Conservation (phyloP, 176 grass and related monocot species). For the Oryza glaberrima region DNA sequence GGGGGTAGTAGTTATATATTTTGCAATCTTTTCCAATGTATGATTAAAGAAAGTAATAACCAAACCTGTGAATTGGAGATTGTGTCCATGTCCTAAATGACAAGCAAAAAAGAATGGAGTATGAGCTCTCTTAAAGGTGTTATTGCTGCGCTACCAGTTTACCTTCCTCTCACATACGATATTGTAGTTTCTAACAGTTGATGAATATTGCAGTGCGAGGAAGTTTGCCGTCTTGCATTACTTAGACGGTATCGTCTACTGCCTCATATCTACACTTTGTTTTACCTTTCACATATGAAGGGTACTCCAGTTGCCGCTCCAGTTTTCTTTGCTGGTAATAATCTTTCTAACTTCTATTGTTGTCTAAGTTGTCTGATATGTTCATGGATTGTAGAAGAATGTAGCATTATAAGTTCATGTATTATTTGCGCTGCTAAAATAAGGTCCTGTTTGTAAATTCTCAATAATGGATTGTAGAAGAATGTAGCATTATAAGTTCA, state of each 20-base stretch:
- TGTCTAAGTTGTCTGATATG: slow-evolving; percentile 27
- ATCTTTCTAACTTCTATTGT: slow-evolving; percentile 20
- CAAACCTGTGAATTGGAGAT: no score
- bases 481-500: neutral
- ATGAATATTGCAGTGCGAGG: slow-evolving; percentile 71
- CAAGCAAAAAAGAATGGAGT: neutral
- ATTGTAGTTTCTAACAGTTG: slow-evolving; percentile 16
- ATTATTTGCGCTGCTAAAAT: neutral
- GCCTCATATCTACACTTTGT: slow-evolving; percentile 90
- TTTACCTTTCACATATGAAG: slow-evolving; percentile 82
- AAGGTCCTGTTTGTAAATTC: neutral
- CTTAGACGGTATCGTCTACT: slow-evolving; percentile 80
- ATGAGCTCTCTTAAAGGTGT: neutral
- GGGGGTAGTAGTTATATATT: no score
- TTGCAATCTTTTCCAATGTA: no score
- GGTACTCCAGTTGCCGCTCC: slow-evolving; percentile 77
- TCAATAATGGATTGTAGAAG: slow-evolving; percentile 13
- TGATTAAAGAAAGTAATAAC: no score
- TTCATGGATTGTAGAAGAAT: slow-evolving; percentile 30
- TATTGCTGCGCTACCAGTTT: neutral
- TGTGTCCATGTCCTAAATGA: neutral
- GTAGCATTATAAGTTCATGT: neutral
- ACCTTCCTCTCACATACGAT: neutral
- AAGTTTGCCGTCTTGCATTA: slow-evolving; percentile 94
- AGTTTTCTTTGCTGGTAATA: slow-evolving; percentile 86